A percentile compares a stretch with the other conserved stretches of the same genome.
Conservation (phyloP, 176 grass and related monocot species). For the Aegilops longissima region DNA sequence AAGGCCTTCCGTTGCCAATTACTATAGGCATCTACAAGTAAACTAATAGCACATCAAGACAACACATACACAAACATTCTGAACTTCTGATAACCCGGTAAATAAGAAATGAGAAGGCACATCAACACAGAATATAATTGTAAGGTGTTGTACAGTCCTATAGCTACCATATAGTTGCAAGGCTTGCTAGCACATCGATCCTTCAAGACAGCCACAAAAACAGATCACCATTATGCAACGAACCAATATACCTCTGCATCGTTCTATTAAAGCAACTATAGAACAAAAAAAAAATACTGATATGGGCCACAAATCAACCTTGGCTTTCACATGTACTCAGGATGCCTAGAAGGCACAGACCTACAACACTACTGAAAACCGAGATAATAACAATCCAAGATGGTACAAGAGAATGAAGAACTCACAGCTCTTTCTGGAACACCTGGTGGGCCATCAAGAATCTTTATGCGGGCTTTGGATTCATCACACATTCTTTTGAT, state of each 20-base stretch:
- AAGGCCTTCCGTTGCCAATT: background rate
- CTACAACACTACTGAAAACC: background rate
- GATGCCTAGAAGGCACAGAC: background rate
- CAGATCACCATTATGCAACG: background rate
- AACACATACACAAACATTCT: background rate
- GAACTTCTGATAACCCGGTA: background rate
- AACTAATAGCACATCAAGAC: background rate
- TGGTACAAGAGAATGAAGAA: slow-evolving; percentile 4
- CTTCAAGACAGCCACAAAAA: slow-evolving; percentile 9
- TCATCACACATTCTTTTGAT: slow-evolving; percentile 98
- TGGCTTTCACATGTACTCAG: background rate
- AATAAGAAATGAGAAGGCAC: background rate
- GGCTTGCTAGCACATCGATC: background rate
- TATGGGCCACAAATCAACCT: background rate
- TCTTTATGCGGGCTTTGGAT: slow-evolving; percentile 90
- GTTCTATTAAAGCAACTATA: background rate
- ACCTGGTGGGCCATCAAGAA: slow-evolving; percentile 82
- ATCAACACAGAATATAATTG: background rate
- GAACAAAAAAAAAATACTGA: too few species aligned
- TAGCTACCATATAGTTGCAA: background rate
- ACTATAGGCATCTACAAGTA: background rate
- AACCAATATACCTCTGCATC: background rate
- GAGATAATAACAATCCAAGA: background rate
- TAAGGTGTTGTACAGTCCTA: background rate
- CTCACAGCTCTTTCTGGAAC: slow-evolving; percentile 89